Evolutionary conservation across 768 basidiomycete species (phyloP), one percentile per base, ranked within the genome.

Genomic region (Psilocybe subaeruginosa): DNA sequence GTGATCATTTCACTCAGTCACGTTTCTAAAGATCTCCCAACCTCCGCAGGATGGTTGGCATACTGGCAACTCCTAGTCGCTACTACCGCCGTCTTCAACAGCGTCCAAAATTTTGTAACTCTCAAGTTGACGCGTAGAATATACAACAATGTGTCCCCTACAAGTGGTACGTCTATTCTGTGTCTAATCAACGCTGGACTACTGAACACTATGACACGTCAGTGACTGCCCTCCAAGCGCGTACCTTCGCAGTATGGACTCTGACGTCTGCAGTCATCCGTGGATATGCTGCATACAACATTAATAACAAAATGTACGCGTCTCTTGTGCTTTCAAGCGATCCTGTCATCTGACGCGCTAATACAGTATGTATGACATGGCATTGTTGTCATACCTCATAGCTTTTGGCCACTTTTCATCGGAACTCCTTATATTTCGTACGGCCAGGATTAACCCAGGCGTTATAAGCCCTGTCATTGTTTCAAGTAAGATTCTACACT

Each of bases 241-340:
- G 97, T 49, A 92, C 95, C 4, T 97, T 97, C 71, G 96, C 85
- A 1, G 82, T 86, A 1, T 99, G 97, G 97, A 98, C 96, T 0
- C 73, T 97, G 54, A 89, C 91, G 4, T 86, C 93, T 7, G 93
- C 92, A 23, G 77, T 91, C 49, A 87, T 99, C 52, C 88, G 97
- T 37, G 78, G 82, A 51, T 95, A 95, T 67, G 92, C 94, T 9
- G 95, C 97, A 5, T 98, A 95, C 76, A 81, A 98, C 71, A 91
- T 98, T 66, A 78, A 88, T 60, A 81, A 87, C 70, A 93, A 93
- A 76, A 78, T 82, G 97, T 96, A 70, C 65, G 88, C 78, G 31
- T 61, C 43, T 19, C 14, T 39, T 48, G 4, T 68, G 35, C 63
- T 51, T 30, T 17, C 45, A 31, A n/a, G 64, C 9, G 27, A 55